A percentile compares a stretch with the other conserved stretches of the same genome.
Evolutionary conservation across 2,329 filamentous ascomycete genomes (phyloP).

Genomic region (Coleophoma eucalyptorum): DNA sequence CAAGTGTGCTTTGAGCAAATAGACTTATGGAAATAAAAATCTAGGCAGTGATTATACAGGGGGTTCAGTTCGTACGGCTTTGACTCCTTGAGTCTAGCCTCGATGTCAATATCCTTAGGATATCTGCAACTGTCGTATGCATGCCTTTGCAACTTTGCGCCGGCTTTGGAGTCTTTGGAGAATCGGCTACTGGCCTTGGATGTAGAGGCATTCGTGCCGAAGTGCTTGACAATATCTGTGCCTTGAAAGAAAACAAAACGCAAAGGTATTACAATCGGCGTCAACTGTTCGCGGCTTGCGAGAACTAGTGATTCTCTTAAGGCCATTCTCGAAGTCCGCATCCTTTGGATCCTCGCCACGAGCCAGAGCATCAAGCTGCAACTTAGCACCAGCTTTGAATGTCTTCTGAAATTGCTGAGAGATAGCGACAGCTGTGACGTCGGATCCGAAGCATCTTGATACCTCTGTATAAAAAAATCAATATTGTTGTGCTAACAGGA

Average conservation of each 20-base stretch:
- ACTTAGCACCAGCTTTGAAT: conserved; percentile 48
- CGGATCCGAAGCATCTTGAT: conserved; percentile 48
- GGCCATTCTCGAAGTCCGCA: not conserved
- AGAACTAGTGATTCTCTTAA: not conserved
- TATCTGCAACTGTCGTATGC: not conserved
- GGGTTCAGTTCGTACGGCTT: not conserved
- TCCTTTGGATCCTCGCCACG: conserved; percentile 36
- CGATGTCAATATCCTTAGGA: conserved; percentile 2
- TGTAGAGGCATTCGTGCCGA: not conserved
- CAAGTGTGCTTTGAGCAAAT: conserved; percentile 3
- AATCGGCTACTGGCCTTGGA: not conserved
- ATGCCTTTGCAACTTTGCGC: not conserved
- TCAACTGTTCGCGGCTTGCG: too few species aligned
- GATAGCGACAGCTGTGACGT: conserved; percentile 50
- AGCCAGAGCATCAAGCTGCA: conserved; percentile 37
- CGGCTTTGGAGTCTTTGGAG: not conserved
- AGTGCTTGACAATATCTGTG: conserved; percentile 2
- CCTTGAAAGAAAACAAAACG: not conserved
- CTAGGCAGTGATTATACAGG: not conserved
- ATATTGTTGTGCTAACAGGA: not conserved
- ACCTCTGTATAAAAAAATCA: conserved; percentile 41
- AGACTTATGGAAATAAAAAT: not conserved
- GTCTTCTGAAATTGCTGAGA: conserved; percentile 50
- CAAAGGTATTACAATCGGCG: not conserved
- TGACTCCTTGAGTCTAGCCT: not conserved